Base-by-base conservation (phyloP, 1,284 basidiomycete genomes). In the Neonothopanus nambi region DNA sequence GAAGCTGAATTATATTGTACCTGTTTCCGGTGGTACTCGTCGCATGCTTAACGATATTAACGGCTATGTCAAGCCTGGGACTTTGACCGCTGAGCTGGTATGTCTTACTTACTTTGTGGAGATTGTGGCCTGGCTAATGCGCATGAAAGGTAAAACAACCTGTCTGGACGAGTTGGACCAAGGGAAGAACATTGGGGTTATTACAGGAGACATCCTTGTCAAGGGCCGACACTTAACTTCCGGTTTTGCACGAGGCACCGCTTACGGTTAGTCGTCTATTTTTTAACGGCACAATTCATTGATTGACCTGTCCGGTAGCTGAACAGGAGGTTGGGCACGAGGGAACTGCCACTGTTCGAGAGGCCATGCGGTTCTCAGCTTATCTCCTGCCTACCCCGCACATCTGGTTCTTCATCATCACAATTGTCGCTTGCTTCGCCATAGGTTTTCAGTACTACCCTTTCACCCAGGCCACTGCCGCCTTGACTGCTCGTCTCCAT, bases 271-370 rank as follows among this genome's bases (percentile, higher is more conserved):
- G 73, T 67, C 13, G 18, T 13, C 15, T 17, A 15, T 4, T 44
- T 44, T 65, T 70, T 45, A 66, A 71, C 56, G n/a, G n/a, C 65
- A 68, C 63, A 58, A 59, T 61, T 11, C 61, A 63, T 51, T 58
- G 70, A 18, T 5, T 24, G 48, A 9, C 65, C 71, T 12, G 58
- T 70, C 36, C 73, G 76, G 58, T 71, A 91, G 90, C 89, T 33
- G 89, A 93, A 65, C 92, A 94, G 70, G 87, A 89, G 81, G 93
- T 95, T 63, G 85, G 89, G 2, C 93, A 95, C 67, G 91, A 93
- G 69, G 87, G 68, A 55, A 93, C 89, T 11, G 83, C 92, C 12
- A 89, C 90, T 12, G 89, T 96, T 40, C 87, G 94, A 20, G 94
- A 97, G 67, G 93, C 95, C 2, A 79, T 97, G 64, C 81, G 87